Conservation (phyloP, 345 rosid species). For the Psidium friedrichsthalianum region DNA sequence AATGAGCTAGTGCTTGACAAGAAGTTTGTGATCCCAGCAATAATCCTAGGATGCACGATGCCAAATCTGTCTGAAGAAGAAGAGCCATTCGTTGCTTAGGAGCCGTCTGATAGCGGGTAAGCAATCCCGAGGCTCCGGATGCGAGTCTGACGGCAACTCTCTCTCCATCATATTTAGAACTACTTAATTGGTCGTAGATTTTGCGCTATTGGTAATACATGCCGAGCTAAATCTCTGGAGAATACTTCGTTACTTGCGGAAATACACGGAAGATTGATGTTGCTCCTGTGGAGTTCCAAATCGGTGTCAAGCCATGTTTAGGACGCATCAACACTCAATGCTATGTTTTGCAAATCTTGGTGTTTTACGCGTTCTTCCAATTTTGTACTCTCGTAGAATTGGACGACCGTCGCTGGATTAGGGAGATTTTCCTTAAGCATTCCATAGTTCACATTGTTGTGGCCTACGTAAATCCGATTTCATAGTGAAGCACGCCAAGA, state of each 20-base stretch:
- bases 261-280: background rate
- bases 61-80: background rate
- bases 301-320: background rate
- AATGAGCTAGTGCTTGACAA: conserved; percentile 6
- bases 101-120: background rate
- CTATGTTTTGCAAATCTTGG: background rate
- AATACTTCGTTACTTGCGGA: background rate
- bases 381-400: background rate
- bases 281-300: background rate
- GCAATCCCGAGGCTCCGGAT: background rate
- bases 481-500: background rate
- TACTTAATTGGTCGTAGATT: background rate
- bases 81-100: background rate
- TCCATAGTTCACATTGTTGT: background rate
- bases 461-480: background rate
- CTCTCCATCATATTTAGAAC: background rate
- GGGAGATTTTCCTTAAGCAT: conserved; percentile 5
- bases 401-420: background rate
- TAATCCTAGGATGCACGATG: background rate
- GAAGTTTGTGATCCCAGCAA: conserved; percentile 3
- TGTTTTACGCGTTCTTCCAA: background rate
- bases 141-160: background rate
- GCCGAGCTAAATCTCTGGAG: background rate
- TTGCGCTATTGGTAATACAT: background rate
- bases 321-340: background rate